Evolutionary conservation across 768 basidiomycete species (phyloP).

Genomic region (Phaffia tasmanica): DNA sequence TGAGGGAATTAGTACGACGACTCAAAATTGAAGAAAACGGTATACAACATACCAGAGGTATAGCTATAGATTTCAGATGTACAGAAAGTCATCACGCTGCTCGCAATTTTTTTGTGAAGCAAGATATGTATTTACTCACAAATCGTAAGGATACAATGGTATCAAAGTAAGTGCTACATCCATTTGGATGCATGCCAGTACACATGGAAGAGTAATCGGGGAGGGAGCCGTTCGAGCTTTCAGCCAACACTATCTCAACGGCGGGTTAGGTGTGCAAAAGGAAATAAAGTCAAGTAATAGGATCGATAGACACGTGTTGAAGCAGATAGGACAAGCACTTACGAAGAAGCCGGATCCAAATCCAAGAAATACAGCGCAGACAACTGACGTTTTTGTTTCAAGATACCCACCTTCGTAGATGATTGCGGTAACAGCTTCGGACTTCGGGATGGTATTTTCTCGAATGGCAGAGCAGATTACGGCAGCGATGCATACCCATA

Average conservation of each 20-base stretch:
- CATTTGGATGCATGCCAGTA: slow-evolving; percentile 20
- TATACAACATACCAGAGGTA: slow-evolving; percentile 4
- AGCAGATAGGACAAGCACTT: neutral
- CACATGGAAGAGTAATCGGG: slow-evolving; percentile 20
- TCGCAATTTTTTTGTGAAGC: too few relatives aligned
- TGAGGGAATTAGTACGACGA: neutral
- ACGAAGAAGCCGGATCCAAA: slow-evolving; percentile 22
- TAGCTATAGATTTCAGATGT: neutral
- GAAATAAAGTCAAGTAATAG: neutral
- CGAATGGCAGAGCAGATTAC: slow-evolving; percentile 19
- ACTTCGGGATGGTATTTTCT: neutral
- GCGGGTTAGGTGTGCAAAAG: neutral
- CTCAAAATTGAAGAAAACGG: neutral
- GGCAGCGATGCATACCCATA: slow-evolving; percentile 16
- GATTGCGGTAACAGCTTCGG: neutral
- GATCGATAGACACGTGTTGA: neutral
- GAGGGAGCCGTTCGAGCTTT: slow-evolving; percentile 21
- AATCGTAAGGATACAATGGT: slow-evolving; percentile 20
- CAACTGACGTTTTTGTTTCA: slow-evolving; percentile 22
- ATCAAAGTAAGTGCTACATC: slow-evolving; percentile 25
- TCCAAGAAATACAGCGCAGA: slow-evolving; percentile 22
- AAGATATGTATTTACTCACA: too few relatives aligned
- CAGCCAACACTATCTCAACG: slow-evolving; percentile 16
- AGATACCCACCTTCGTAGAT: slow-evolving; percentile 19
- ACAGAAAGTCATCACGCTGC: too few relatives aligned